Percentiles rank a stretch among this genome's conserved stretches.
phyloP scores from a whole-genome alignment of 2,329 filamentous ascomycete genomes.

The Lecanicillium sp. region DNA sequence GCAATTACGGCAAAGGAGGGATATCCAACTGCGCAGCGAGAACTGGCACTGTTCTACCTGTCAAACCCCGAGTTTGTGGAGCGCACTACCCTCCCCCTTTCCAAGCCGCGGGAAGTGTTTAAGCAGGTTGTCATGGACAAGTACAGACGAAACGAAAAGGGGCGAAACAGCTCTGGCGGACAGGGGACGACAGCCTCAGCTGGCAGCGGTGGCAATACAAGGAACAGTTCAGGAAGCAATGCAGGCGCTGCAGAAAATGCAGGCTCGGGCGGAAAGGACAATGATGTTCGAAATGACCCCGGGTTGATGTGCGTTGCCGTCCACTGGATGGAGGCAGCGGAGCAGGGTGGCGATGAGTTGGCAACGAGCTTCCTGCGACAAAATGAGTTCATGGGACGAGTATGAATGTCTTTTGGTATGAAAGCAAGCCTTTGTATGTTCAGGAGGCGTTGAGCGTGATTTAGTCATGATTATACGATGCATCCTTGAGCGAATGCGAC shows the following conservation, averaged over 20 bases:
- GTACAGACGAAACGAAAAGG: constrained; percentile 37
- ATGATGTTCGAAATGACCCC: constrained; percentile 63
- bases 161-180: constrained; percentile 15
- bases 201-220: constrained; percentile 14
- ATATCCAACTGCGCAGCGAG: constrained; percentile 72
- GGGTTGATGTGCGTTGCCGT: constrained; percentile 88
- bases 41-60: constrained; percentile 88
- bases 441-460: neutral
- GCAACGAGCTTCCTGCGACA: constrained; percentile 78
- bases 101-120: constrained; percentile 81
- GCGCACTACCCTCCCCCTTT: constrained; percentile 74
- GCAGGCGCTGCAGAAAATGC: constrained; percentile 14
- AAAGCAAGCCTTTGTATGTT: neutral
- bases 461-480: neutral
- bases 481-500: neutral
- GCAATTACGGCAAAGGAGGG: constrained; percentile 92
- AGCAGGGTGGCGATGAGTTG: constrained; percentile 76
- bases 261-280: constrained; percentile 26
- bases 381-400: constrained; percentile 34
- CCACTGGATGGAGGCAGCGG: constrained; percentile 94
- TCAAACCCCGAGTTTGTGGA: constrained; percentile 81
- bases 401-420: constrained; percentile 16
- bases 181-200: constrained; percentile 16
- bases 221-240: constrained; percentile 11
- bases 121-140: constrained; percentile 77